Evolutionary conservation across 257 asterid genomes (phyloP), one percentile per base, ranked within the genome.

Genomic region (Leonotis leonurus): DNA sequence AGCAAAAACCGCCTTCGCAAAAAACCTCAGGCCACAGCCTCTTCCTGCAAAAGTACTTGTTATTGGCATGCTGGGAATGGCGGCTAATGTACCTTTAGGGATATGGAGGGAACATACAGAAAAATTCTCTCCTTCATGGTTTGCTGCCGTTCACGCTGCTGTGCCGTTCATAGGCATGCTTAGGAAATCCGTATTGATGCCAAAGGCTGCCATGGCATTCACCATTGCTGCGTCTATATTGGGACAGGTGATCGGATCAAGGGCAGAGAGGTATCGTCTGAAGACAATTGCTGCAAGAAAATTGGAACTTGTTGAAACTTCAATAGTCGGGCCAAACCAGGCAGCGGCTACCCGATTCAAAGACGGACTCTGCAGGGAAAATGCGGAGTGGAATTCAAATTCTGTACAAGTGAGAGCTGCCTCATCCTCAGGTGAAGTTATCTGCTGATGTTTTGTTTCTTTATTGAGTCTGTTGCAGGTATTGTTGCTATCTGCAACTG

Each of bases 181-280:
- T 21, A 84, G 98, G 81, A 90, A 90, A 75, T 82, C 91, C 0
- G 73, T 90, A 3, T 50, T 90, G 79, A 90, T 90, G 95, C 98
- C 98, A 20, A 90, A 90, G 70, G 55, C 83, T 18, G 98, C 96
- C 37, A 90, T 90, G 98, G 96, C 96, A 0, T 82, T 90, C 50
- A 90, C 98, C 10, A 90, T 90, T 22, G 98, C 88, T 10, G 98
- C 95, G 1, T 90, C 98, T 4, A 77, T 90, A 56, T 70, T 90
- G n/a, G 98, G 98, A 33, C 98, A 90, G 79, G 88, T 88, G n/a
- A 88, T 90, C n/a, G 98, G 96, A 60, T 85, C 98, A 1, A 70
- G 96, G 74, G 98, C 98, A 1, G 98, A 90, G 78, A 78, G 96
- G 59, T 64, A 77, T 57, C 83, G 98, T 9, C 76, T 90, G 70